phyloP scores from a whole-genome alignment of 1,284 basidiomycete genomes.

The Pyrrhoderma noxium region DNA sequence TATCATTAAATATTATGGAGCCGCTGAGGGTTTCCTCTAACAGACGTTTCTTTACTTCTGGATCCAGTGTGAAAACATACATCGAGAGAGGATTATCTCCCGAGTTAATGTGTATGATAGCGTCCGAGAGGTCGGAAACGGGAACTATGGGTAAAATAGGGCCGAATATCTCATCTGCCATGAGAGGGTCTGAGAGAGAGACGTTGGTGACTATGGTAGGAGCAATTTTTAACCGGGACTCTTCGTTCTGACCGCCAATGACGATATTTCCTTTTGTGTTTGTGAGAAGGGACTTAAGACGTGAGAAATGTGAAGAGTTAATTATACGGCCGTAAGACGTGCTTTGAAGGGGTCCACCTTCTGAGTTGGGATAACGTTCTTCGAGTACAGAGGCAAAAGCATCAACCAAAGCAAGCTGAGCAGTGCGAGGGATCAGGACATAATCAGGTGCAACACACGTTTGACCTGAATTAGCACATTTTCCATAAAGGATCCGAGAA shows the following conservation, averaged over 20 bases:
- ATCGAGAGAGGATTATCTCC: conserved; percentile 31
- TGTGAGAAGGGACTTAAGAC: conserved; percentile 32
- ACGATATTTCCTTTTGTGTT: conserved; percentile 38
- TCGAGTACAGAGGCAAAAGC: conserved; percentile 30
- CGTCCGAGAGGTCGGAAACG: conserved; percentile 33
- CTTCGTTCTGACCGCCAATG: conserved; percentile 36
- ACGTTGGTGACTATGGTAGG: conserved; percentile 31
- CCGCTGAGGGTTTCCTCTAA: conserved; percentile 26
- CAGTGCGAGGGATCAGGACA: conserved; percentile 34
- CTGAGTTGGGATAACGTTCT: conserved; percentile 27
- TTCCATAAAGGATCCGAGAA: conserved; percentile 40
- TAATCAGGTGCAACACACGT: conserved; percentile 47
- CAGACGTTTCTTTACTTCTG: conserved; percentile 28
- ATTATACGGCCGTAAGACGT: conserved; percentile 32
- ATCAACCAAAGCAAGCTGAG: conserved; percentile 34
- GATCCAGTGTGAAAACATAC: conserved; percentile 33
- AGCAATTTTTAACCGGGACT: conserved; percentile 25
- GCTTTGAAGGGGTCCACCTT: conserved; percentile 33
- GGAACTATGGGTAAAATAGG: conserved; percentile 43
- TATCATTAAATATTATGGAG: conserved; percentile 26
- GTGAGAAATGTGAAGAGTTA: conserved; percentile 33
- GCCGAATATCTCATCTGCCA: conserved; percentile 45
- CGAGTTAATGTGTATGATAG: conserved; percentile 32
- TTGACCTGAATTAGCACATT: conserved; percentile 37
- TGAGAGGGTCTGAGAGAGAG: conserved; percentile 31